Evolutionary conservation across 225 moss, liverwort and hornwort genomes (phyloP).

Genomic region (Marchantia polymorpha): DNA sequence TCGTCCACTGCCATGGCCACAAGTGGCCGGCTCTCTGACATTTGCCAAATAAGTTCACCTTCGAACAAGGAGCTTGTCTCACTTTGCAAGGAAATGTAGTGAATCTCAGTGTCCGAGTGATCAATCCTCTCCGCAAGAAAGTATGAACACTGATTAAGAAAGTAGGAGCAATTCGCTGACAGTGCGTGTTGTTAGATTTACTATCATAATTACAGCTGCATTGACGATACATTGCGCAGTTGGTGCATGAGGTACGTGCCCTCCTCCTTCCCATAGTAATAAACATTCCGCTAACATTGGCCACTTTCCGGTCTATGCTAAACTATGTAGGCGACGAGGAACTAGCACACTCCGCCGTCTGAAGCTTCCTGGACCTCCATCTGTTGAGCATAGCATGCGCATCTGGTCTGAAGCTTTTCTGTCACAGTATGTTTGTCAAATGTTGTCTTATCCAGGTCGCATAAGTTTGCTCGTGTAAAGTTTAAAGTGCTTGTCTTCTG

Average conservation of each 20-base stretch:
- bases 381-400: not conserved
- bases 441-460: too few relatives aligned
- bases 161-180: not conserved
- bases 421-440: not conserved
- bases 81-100: not conserved
- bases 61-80: not conserved
- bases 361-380: not conserved
- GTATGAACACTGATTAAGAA: not conserved
- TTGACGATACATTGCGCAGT: not conserved
- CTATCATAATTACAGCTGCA: not conserved
- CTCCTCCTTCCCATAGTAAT: not conserved
- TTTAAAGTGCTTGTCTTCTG: not conserved
- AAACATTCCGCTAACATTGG: not conserved
- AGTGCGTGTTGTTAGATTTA: not conserved
- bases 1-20: not conserved
- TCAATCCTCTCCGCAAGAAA: not conserved
- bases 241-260: not conserved
- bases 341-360: not conserved
- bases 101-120: not conserved
- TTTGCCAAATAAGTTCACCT: not conserved
- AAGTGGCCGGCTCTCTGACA: not conserved
- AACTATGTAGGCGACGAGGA: too few relatives aligned
- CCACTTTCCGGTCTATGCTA: too few relatives aligned
- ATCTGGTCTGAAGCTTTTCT: not conserved
- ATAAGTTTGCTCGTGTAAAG: too few relatives aligned